Conservation (phyloP, 2,329 filamentous ascomycete genomes). For the Rutstroemia sp. region DNA sequence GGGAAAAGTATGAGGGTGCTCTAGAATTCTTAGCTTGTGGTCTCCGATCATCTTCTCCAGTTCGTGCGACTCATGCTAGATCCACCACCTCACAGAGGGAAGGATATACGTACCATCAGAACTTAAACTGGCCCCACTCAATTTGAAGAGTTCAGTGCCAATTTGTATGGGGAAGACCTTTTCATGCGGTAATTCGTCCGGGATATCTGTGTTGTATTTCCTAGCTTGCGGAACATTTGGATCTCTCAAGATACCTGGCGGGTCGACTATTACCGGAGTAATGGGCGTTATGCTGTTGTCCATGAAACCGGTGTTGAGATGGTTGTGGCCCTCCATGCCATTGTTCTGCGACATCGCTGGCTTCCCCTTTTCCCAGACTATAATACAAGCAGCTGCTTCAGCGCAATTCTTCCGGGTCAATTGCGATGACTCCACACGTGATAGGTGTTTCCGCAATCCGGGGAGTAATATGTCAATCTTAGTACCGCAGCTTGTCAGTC, state of each 20-base stretch:
- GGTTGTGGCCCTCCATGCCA: background rate
- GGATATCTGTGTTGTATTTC: slow-evolving; percentile 28
- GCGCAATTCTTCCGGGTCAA: too few species aligned
- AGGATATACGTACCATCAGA: slow-evolving; percentile 54
- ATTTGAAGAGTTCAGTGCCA: slow-evolving; percentile 58
- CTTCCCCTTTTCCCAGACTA: background rate
- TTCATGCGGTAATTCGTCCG: slow-evolving; percentile 32
- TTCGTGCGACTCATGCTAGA: background rate
- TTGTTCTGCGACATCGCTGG: background rate
- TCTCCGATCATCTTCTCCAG: background rate
- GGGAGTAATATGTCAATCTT: too few species aligned
- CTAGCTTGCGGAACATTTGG: slow-evolving; percentile 5
- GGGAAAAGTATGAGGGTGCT: slow-evolving; percentile 95
- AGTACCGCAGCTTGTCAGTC: too few species aligned
- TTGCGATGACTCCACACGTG: too few species aligned
- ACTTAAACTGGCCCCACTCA: slow-evolving; percentile 63
- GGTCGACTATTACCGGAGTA: background rate
- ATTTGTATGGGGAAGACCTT: slow-evolving; percentile 62
- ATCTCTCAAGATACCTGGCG: slow-evolving; percentile 19
- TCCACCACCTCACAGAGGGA: background rate
- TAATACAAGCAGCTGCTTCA: too few species aligned
- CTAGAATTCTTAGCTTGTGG: slow-evolving; percentile 41
- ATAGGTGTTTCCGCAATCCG: too few species aligned
- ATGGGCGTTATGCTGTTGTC: background rate
- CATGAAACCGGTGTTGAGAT: background rate